phyloP scores from a whole-genome alignment of 495 filamentous ascomycete genomes.

The Aspergillus cristatus region DNA sequence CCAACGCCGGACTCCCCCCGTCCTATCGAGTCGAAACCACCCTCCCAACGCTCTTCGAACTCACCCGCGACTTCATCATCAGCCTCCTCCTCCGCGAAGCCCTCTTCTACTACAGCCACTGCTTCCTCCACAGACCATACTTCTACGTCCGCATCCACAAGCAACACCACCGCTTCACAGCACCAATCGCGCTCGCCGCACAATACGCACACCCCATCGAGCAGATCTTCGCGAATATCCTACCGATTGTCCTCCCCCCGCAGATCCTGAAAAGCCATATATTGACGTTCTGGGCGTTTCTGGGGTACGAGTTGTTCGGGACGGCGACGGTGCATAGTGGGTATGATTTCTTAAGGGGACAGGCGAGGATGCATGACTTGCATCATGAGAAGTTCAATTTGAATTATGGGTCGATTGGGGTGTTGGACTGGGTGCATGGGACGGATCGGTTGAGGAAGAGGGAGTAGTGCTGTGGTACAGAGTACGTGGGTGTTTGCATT shows the following conservation, averaged over 20 bases:
- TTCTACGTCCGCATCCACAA: conserved; percentile 48
- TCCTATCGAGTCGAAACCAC: conserved; percentile 24
- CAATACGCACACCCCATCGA: conserved; percentile 53
- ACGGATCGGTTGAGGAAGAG: conserved; percentile 10
- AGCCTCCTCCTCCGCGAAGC: conserved; percentile 41
- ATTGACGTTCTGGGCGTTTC: conserved; percentile 42
- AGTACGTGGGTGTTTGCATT: too few species aligned
- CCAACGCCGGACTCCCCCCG: conserved; percentile 6
- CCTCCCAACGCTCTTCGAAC: conserved; percentile 23
- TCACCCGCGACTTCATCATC: conserved; percentile 35
- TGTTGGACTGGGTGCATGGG: conserved; percentile 30
- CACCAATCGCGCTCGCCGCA: conserved; percentile 48
- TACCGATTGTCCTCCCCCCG: conserved; percentile 46
- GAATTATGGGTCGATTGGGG: conserved; percentile 26
- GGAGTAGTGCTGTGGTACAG: too few species aligned
- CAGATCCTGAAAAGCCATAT: conserved; percentile 37
- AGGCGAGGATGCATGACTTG: conserved; percentile 43
- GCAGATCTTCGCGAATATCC: conserved; percentile 44
- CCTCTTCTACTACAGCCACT: conserved; percentile 49
- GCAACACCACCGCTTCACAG: conserved; percentile 48
- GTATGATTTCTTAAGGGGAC: conserved; percentile 39
- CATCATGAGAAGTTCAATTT: conserved; percentile 37
- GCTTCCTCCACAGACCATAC: conserved; percentile 40
- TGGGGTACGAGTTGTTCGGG: conserved; percentile 37
- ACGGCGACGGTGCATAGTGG: conserved; percentile 47